Evolutionary conservation across 495 filamentous ascomycete species (phyloP), one percentile per base, ranked within the genome.

Genomic region (Lepraria neglecta): DNA sequence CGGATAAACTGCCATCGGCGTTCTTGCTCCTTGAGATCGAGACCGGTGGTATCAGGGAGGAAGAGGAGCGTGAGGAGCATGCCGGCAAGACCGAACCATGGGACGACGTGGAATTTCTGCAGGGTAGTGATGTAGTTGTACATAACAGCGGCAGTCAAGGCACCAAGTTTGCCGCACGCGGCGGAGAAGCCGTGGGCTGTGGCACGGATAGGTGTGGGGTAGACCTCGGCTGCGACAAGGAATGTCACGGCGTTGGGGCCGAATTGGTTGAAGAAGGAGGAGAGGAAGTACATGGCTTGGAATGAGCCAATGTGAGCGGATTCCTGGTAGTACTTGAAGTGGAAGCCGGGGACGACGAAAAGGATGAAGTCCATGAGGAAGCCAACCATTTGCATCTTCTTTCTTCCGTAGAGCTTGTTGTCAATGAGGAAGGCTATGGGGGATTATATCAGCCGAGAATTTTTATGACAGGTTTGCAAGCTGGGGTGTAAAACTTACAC

Each of bases 181-280:
- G 91, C 91, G 31, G 87, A 89, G 70, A 96, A 83, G 64, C 91
- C 91, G 77, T 96, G 91, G 50, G 91, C 91, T 42, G 90, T 90
- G 56, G 91, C 91, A 67, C 91, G 89, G 62, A 96, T 86, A 5
- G 89, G 87, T 0, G 91, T 95, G 2, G 91, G 91, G 78, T 85
- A 96, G 12, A 92, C 88, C 71, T 96, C 91, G 31, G 89, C 91
- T 31, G 91, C 91, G 24, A 92, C 89, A 60, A 95, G 78, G 86
- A 96, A 96, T 55, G 90, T 92, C 59, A 95, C 89, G 58, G 82
- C 83, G 80, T 95, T 96, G 73, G 91, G 90, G 9, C 91, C 90
- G 68, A 96, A 95, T 72, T 96, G 91, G 79, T 94, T 95, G 84
- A 96, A 96, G 79, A 96, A 95, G 44, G 87, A 90, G 50, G 87